Base-by-base conservation (phyloP, 169 alveolate species). In the Plasmodium chabaudi region DNA sequence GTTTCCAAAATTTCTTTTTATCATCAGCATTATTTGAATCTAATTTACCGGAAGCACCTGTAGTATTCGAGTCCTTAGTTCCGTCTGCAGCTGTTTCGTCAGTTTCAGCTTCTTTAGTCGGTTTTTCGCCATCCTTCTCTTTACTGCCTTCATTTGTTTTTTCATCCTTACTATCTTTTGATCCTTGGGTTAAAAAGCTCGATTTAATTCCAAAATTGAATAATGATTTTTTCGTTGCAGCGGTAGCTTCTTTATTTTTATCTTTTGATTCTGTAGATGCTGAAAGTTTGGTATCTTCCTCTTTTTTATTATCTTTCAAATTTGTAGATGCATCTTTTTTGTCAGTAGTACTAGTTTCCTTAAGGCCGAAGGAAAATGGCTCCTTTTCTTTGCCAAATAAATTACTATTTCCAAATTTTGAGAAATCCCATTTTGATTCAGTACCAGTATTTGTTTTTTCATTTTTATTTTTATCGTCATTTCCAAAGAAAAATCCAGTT, bases 1-100 rank as follows among this genome's bases (percentile, higher is more conserved):
- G 65, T 5, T 21, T 64, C 88, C 88, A 77, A 21, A 77, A 47
- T 46, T 77, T 77, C 15, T 77, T 65, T 56, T 64, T 64, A 13
- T 77, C 88, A 61, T 19, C 68, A 47, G 17, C 46, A 42, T 75
- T 61, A 6, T 42, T 15, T 42, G 44, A 60, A 55, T 19, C 61
- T 25, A 19, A 49, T 63, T 77, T 65, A 27, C 39, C 4, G 3
- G 1, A 27, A 2, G 3, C 39, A 0, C 39, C 39, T 1, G 39
- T 27, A 27, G 39, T 27, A 27, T 34, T 34, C 7, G 6, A 5
- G 0, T 77, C 88, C n/a, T 34, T 9, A 25, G 53, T 39, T 23
- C 47, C 60, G 34, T 47, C 9, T 21, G 21, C 75, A 9, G n/a
- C 47, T 27, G 57, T 21, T 23, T 46, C 67, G 19, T 34, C 17